Percentiles rank a stretch among this genome's conserved stretches.
Conservation (phyloP, 2,329 filamentous ascomycete species). For the Exophiala sp. region DNA sequence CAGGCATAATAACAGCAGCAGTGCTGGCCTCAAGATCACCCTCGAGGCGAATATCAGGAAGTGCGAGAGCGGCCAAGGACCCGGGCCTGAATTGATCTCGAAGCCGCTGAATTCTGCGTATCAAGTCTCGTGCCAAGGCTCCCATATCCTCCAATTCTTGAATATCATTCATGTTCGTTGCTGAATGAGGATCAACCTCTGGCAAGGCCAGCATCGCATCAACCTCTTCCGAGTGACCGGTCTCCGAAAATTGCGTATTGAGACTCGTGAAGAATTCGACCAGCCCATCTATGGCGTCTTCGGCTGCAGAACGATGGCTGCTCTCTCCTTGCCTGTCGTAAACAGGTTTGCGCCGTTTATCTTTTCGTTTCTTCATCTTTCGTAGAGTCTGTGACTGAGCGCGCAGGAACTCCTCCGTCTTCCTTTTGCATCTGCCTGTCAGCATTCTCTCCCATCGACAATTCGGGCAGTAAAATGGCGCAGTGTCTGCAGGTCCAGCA, state of each 20-base stretch:
- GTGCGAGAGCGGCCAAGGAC: slow-evolving; percentile 24
- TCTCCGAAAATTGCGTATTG: slow-evolving; percentile 10
- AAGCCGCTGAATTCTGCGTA: slow-evolving; percentile 25
- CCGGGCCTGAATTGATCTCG: slow-evolving; percentile 27
- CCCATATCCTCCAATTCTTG: slow-evolving; percentile 27
- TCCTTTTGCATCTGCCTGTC: slow-evolving; percentile 26
- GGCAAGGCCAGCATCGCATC: background rate
- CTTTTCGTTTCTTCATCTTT: slow-evolving; percentile 23
- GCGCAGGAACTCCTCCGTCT: slow-evolving; percentile 21
- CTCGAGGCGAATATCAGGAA: slow-evolving; percentile 25
- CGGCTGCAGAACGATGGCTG: background rate
- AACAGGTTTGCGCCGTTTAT: slow-evolving; percentile 23
- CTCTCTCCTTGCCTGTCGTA: slow-evolving; percentile 15
- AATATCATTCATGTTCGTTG: slow-evolving; percentile 17
- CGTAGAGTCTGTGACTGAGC: slow-evolving; percentile 15
- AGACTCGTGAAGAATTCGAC: slow-evolving; percentile 25
- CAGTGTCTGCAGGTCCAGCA: slow-evolving; percentile 3
- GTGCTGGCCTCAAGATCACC: slow-evolving; percentile 4
- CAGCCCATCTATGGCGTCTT: slow-evolving; percentile 22
- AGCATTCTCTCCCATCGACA: slow-evolving; percentile 28
- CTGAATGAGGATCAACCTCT: background rate
- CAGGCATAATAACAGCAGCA: too few relatives aligned
- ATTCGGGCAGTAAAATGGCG: slow-evolving; percentile 29
- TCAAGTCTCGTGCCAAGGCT: slow-evolving; percentile 23
- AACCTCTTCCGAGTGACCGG: background rate